Evolutionary conservation across 1,139 yeast genomes (phyloP), one percentile per base, ranked within the genome.

Genomic region (Arxiozyma telluris): DNA sequence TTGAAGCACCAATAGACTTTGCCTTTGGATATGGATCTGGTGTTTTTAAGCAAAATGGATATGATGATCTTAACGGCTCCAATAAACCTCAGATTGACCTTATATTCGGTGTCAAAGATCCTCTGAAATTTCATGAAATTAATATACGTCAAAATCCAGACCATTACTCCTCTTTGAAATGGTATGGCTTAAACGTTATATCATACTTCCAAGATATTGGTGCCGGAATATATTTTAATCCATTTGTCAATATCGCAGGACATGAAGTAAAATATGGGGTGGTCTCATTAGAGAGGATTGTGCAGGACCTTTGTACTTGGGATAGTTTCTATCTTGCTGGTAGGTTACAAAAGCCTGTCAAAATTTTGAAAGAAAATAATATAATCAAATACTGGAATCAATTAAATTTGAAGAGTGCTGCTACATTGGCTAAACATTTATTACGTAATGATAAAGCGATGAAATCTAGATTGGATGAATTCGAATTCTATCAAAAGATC

Each of bases 21-120:
- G 84, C 93, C 0, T 84, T 91, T 69, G 99, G 98, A 0, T 94
- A 94, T 69, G 99, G 99, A 1, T 87, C 96, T 9, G 97, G 96
- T 4, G 96, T 94, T 0, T 87, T 94, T 62, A 78, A 83, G 38
- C 98, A 94, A 68, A 90, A 90, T 5, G 80, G 81, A 34, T 69
- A 72, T 23, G 58, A 61, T 1, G 61, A 61, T 1, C 30, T 27
- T 6, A 61, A 66, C 6, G 66, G 69, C 41, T 25, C 45, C 2
- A 63, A 71, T 18, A 73, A 77, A 51, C 84, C 90, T 1, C 98
- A 93, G 68, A 79, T 89, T 15, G 98, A 94, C 66, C 72, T 93
- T 70, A 87, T 93, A n/a, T 83, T 87, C 64, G 87, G 89, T 1
- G 98, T 91, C 3, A 77, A 84, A 1, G 80, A 84, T 65, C 80